A percentile compares a stretch with the other conserved stretches of the same genome.
Evolutionary conservation across 2,329 filamentous ascomycete genomes (phyloP).

Genomic region (Penicillium sp.): DNA sequence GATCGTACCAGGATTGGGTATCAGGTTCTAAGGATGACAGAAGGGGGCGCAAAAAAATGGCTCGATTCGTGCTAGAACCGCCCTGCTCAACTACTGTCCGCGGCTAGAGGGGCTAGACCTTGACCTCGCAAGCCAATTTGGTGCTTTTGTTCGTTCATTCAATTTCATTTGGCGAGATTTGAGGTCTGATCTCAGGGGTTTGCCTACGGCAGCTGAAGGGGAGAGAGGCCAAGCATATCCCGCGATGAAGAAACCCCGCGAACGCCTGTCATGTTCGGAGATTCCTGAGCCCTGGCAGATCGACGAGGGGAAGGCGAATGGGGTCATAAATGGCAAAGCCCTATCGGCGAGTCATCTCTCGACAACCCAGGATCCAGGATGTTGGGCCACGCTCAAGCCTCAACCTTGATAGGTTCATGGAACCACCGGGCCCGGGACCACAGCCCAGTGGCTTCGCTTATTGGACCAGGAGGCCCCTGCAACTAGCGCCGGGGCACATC

Average conservation of each 20-base stretch:
- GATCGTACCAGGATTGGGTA: background rate
- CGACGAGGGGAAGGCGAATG: background rate
- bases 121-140: background rate
- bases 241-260: constrained; percentile 4
- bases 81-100: background rate
- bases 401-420: constrained; percentile 22
- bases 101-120: constrained; percentile 1
- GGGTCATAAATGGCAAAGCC: constrained; percentile 2
- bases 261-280: constrained; percentile 9
- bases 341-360: constrained; percentile 20
- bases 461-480: constrained; percentile 15
- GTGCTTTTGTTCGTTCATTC: constrained; percentile 6
- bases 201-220: constrained; percentile 8
- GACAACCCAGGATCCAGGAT: constrained; percentile 22
- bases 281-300: constrained; percentile 3
- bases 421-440: background rate
- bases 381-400: constrained; percentile 22
- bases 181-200: constrained; percentile 26
- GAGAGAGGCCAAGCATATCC: background rate
- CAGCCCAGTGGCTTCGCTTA: constrained; percentile 4
- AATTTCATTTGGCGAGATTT: constrained; percentile 10
- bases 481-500: constrained; percentile 24
- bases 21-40: background rate
- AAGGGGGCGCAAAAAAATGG: background rate
- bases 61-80: constrained; percentile 19